Evolutionary conservation across 106 monocot genomes (phyloP).

Genomic region (Acanthochlamys bracteata): DNA sequence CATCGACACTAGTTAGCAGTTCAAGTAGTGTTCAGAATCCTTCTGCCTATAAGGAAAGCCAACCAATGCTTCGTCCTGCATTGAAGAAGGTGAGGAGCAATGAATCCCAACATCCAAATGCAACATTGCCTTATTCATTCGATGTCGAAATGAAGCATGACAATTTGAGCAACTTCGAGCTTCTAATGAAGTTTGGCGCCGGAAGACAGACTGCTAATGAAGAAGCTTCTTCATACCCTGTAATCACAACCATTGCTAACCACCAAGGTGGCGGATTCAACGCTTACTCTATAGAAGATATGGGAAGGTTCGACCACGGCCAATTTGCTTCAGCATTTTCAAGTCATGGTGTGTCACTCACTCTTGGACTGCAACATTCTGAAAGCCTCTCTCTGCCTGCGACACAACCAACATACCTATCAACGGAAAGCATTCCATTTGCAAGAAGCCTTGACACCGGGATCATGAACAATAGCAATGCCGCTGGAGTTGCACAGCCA

Average conservation of each 20-base stretch:
- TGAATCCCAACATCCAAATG: conserved; percentile 18
- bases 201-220: conserved; percentile 8
- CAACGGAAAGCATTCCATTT: conserved; percentile 21
- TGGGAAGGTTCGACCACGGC: conserved; percentile 39
- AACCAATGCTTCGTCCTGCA: conserved; percentile 5
- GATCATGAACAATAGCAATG: conserved; percentile 11
- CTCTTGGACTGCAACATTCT: conserved; percentile 57
- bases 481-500: conserved; percentile 13
- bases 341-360: conserved; percentile 53
- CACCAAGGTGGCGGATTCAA: conserved; percentile 17
- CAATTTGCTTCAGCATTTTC: conserved; percentile 37
- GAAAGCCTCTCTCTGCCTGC: conserved; percentile 33
- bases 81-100: conserved; percentile 39
- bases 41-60: conserved; percentile 11
- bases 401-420: conserved; percentile 32
- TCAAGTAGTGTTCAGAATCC: neutral
- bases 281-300: conserved; percentile 27
- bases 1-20: conserved; percentile 6
- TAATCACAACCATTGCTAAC: conserved; percentile 2
- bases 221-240: conserved; percentile 6
- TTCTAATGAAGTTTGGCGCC: conserved; percentile 47
- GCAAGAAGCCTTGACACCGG: conserved; percentile 31
- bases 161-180: conserved; percentile 29
- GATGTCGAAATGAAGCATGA: conserved; percentile 13
- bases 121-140: neutral